Evolutionary conservation across 2,329 filamentous ascomycete species (phyloP).

Genomic region (Pseudocercospora crystallina): DNA sequence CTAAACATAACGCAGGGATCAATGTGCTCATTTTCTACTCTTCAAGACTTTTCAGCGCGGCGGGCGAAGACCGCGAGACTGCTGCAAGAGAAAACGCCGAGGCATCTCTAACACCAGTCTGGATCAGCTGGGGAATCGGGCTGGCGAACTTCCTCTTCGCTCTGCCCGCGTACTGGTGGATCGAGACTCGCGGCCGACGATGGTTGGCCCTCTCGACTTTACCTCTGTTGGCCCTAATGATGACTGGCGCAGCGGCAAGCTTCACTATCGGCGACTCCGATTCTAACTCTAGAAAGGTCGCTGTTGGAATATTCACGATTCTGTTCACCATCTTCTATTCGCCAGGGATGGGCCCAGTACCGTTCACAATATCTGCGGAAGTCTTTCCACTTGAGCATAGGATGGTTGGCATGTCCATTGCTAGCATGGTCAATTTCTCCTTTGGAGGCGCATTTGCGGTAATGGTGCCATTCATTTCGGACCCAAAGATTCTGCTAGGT

Average conservation of each 20-base stretch:
- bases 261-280: slow-evolving; percentile 47
- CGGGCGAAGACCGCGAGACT: slow-evolving; percentile 9
- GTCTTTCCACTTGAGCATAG: slow-evolving; percentile 70
- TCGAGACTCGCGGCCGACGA: slow-evolving; percentile 58
- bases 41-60: slow-evolving; percentile 24
- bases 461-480: slow-evolving; percentile 29
- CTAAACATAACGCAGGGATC: slow-evolving; percentile 11
- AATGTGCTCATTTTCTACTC: slow-evolving; percentile 31
- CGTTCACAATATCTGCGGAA: slow-evolving; percentile 68
- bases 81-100: too few relatives aligned
- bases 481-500: slow-evolving; percentile 21
- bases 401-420: slow-evolving; percentile 65
- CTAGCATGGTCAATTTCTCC: slow-evolving; percentile 48
- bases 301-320: slow-evolving; percentile 58
- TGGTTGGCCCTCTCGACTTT: slow-evolving; percentile 48
- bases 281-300: slow-evolving; percentile 49
- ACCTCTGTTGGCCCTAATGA: slow-evolving; percentile 49
- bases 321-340: slow-evolving; percentile 46
- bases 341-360: slow-evolving; percentile 48
- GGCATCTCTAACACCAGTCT: slow-evolving; percentile 23
- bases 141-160: slow-evolving; percentile 26
- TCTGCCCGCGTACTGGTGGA: slow-evolving; percentile 57
- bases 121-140: slow-evolving; percentile 32
- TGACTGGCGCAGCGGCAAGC: slow-evolving; percentile 51
- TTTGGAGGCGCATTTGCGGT: slow-evolving; percentile 31